Percentiles rank a stretch among this genome's conserved stretches.
phyloP scores from a whole-genome alignment of 106 monocot species.

The Allium fistulosum region DNA sequence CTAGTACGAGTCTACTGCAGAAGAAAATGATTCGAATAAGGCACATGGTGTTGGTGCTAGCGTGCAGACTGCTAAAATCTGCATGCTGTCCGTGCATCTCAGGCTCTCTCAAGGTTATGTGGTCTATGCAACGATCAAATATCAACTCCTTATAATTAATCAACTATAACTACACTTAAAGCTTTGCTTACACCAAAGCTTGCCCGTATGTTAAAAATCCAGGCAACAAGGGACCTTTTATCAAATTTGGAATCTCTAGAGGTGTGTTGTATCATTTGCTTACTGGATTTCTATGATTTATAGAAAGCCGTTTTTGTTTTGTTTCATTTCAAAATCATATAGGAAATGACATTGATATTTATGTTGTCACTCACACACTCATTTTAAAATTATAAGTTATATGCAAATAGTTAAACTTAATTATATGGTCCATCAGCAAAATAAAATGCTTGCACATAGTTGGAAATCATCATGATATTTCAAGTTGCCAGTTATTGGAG shows the following conservation, averaged over 20 bases:
- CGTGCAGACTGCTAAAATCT: constrained; percentile 89
- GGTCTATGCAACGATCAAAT: constrained; percentile 58
- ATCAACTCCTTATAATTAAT: constrained; percentile 61
- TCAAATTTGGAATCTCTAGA: constrained; percentile 96
- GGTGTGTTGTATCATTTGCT: constrained; percentile 25
- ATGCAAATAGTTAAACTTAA: no score
- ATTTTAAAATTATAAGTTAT: not conserved
- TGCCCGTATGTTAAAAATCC: constrained; percentile 72
- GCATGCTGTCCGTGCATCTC: constrained; percentile 77
- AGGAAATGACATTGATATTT: no score
- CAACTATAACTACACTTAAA: constrained; percentile 52
- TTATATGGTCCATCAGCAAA: no score
- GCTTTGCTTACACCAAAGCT: constrained; percentile 97
- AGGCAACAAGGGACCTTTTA: constrained; percentile 60
- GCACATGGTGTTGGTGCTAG: constrained; percentile 94
- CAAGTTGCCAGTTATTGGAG: no score
- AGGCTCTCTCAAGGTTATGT: constrained; percentile 74
- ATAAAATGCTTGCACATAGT: no score
- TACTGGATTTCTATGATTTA: not conserved
- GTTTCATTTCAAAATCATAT: no score
- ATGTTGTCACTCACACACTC: not conserved
- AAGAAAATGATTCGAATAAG: constrained; percentile 49
- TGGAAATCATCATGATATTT: no score
- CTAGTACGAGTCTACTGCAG: constrained; percentile 97
- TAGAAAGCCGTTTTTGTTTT: no score